phyloP scores from a whole-genome alignment of 2,329 filamentous ascomycete genomes.

The Colletotrichum cereale region DNA sequence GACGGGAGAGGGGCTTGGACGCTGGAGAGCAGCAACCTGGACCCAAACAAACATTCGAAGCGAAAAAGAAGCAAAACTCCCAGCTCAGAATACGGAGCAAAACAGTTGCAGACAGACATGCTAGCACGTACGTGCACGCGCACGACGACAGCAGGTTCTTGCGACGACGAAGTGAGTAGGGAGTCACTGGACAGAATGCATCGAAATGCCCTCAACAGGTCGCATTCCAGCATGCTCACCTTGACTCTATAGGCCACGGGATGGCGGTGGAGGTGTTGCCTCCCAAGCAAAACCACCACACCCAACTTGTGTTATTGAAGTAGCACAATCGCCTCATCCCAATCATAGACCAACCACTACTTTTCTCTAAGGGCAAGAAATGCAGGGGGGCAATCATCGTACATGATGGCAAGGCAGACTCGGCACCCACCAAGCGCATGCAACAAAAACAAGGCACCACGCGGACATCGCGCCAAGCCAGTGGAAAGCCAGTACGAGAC shows the following conservation, averaged over 20 bases:
- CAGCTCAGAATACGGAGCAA: neutral
- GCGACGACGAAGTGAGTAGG: neutral
- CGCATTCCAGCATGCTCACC: neutral
- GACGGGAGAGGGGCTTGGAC: neutral
- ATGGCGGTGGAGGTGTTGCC: neutral
- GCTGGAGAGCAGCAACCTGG: neutral
- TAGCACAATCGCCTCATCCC: constrained; percentile 9
- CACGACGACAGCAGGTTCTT: neutral
- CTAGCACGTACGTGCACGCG: neutral
- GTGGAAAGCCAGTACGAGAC: neutral
- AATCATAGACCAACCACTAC: neutral
- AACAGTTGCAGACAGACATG: neutral
- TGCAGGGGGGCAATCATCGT: constrained; percentile 12
- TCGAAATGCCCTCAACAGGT: neutral
- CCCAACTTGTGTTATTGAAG: neutral
- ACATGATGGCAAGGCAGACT: constrained; percentile 18
- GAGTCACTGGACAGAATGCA: neutral
- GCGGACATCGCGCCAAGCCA: neutral
- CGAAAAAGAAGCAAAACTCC: neutral
- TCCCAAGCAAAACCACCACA: neutral
- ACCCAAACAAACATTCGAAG: neutral
- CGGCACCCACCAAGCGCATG: neutral
- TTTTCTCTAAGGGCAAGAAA: neutral
- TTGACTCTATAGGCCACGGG: constrained; percentile 1
- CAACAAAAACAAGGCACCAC: neutral